phyloP scores from a whole-genome alignment of 345 rosid species.

The Eucalyptus pauciflora region DNA sequence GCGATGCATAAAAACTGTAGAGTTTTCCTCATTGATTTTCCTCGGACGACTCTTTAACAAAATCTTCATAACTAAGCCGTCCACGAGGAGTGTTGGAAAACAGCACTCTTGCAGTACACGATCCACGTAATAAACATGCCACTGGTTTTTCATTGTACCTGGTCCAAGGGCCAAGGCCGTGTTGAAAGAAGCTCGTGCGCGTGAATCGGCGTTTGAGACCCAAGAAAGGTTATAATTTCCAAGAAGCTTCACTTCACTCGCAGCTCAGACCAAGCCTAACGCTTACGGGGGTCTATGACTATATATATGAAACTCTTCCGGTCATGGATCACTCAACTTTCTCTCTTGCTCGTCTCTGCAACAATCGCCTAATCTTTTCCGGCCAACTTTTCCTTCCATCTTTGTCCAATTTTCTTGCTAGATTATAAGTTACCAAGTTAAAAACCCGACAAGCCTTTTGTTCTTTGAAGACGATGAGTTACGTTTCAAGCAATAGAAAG shows the following conservation, averaged over 20 bases:
- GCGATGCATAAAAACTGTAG: neutral
- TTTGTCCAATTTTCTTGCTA: neutral
- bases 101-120: neutral
- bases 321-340: neutral
- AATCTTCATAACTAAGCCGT: neutral
- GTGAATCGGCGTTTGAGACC: neutral
- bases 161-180: neutral
- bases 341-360: neutral
- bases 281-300: neutral
- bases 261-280: too few species aligned
- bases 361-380: neutral
- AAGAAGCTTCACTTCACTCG: neutral
- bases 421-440: neutral
- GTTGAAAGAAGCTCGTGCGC: neutral
- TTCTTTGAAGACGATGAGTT: constrained; percentile 1
- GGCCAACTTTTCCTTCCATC: neutral
- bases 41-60: neutral
- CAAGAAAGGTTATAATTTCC: neutral
- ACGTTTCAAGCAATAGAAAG: constrained; percentile 4
- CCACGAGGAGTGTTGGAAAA: neutral
- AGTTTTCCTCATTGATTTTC: neutral
- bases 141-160: neutral
- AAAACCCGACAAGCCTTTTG: neutral
- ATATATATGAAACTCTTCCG: neutral
- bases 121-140: neutral